Conservation (phyloP, 345 rosid genomes). For the Brassica carinata region DNA sequence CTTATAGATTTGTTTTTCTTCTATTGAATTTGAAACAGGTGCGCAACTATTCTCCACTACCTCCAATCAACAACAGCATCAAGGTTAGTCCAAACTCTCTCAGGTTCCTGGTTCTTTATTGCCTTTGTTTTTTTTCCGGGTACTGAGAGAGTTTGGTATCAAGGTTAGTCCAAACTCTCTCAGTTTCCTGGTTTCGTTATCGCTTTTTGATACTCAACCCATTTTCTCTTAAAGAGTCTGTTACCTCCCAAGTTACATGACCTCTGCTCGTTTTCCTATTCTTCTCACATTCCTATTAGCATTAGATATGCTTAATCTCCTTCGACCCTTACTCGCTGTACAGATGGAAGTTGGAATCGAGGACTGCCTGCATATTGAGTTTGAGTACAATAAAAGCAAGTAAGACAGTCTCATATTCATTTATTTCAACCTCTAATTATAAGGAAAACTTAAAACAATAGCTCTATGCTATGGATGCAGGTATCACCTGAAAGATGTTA, state of each 20-base stretch:
- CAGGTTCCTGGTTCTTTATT: background rate
- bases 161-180: slow-evolving; percentile 55
- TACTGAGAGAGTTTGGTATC: slow-evolving; percentile 30
- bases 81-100: slow-evolving; percentile 54
- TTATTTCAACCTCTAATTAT: background rate
- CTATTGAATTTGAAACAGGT: slow-evolving; percentile 55
- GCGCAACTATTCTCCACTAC: slow-evolving; percentile 69
- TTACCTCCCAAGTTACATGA: background rate
- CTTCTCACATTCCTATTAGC: slow-evolving; percentile 3
- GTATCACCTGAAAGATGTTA: slow-evolving; percentile 96
- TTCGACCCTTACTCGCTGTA: slow-evolving; percentile 22
- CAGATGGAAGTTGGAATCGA: slow-evolving; percentile 99
- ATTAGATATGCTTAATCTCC: slow-evolving; percentile 9
- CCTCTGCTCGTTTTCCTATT: background rate
- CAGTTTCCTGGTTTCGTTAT: background rate
- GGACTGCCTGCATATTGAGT: slow-evolving; percentile 95
- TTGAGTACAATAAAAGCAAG: slow-evolving; percentile 99
- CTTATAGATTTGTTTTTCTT: background rate
- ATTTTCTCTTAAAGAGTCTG: background rate
- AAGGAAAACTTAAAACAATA: background rate
- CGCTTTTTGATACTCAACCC: background rate
- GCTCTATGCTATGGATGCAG: slow-evolving; percentile 44
- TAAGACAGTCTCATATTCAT: slow-evolving; percentile 36
- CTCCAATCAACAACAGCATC: slow-evolving; percentile 87
- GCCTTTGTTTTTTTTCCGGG: background rate